Percentiles rank a stretch among this genome's conserved stretches.
phyloP scores from a whole-genome alignment of 192 early-diverging fungal species.

The Gaertneriomyces sp. region DNA sequence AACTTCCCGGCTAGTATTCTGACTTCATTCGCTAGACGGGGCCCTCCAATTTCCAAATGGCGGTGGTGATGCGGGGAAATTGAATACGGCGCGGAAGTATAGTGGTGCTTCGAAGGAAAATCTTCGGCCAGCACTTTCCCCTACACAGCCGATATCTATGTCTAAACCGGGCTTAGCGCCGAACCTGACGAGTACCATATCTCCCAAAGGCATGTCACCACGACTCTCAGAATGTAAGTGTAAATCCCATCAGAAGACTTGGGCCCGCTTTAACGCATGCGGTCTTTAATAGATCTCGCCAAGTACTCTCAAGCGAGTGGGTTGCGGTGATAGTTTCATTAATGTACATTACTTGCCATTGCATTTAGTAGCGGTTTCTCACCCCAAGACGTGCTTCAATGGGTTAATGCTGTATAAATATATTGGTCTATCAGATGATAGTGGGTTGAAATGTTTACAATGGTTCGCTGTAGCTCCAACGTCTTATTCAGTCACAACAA shows the following conservation, averaged over 20 bases:
- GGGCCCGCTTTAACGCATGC: neutral
- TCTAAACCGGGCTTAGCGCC: neutral
- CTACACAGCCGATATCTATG: constrained; percentile 2
- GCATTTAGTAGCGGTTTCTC: no score
- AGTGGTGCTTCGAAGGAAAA: neutral
- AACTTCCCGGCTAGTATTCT: neutral
- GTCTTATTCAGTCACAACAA: no score
- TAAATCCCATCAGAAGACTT: neutral
- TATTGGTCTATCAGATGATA: no score
- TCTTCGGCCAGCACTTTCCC: neutral
- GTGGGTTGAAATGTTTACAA: no score
- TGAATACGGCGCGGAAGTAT: neutral
- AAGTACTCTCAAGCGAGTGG: constrained; percentile 18
- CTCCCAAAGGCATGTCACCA: constrained; percentile 14
- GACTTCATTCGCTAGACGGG: neutral
- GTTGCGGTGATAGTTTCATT: no score
- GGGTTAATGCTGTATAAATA: no score
- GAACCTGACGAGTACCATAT: constrained; percentile 2
- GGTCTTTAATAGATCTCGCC: constrained; percentile 18
- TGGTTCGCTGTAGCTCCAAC: no score
- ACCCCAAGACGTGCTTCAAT: no score
- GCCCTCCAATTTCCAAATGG: neutral
- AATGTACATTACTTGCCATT: no score
- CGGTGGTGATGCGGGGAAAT: neutral
- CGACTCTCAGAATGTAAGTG: constrained; percentile 17